Conservation (phyloP, 805 yeast genomes). For the Starmerella vaccinii region DNA sequence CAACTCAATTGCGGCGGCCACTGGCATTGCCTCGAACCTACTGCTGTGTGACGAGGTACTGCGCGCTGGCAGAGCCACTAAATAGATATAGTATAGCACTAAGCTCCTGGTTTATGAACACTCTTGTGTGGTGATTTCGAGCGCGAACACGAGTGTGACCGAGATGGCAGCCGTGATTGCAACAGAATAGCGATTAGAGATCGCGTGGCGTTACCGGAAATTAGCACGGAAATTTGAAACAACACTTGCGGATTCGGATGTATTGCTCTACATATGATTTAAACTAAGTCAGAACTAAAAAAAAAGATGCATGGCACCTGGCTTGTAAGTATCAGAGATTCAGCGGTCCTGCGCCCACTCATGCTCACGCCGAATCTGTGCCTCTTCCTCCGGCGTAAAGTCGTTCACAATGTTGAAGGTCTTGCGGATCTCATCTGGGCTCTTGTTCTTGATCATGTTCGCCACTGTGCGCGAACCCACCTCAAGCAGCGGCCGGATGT, state of each 20-base stretch:
- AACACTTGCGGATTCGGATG: too few species aligned
- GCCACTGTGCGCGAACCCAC: conserved; percentile 43
- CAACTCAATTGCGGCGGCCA: conserved; percentile 84
- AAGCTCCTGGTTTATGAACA: not conserved
- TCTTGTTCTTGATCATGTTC: conserved; percentile 39
- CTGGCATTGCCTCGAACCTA: conserved; percentile 87
- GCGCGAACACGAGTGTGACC: too few species aligned
- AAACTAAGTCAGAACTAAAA: too few species aligned
- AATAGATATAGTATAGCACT: conserved; percentile 2
- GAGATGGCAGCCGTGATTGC: too few species aligned
- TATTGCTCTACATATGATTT: too few species aligned
- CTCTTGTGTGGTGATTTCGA: too few species aligned
- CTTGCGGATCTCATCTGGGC: conserved; percentile 39
- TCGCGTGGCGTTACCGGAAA: too few species aligned
- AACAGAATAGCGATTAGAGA: too few species aligned
- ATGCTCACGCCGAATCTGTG: conserved; percentile 38
- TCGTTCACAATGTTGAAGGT: conserved; percentile 39
- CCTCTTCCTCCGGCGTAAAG: conserved; percentile 41
- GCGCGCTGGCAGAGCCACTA: conserved; percentile 90
- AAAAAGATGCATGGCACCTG: too few species aligned
- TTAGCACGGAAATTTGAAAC: too few species aligned
- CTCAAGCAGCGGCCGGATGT: conserved; percentile 38
- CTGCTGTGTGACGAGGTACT: conserved; percentile 89
- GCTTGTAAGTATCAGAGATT: not conserved
- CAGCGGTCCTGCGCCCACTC: conserved; percentile 37